Percentiles rank a stretch among this genome's conserved stretches.
Evolutionary conservation across 306 rosid genomes (phyloP).

Genomic region (Pterocarpus macrocarpus): DNA sequence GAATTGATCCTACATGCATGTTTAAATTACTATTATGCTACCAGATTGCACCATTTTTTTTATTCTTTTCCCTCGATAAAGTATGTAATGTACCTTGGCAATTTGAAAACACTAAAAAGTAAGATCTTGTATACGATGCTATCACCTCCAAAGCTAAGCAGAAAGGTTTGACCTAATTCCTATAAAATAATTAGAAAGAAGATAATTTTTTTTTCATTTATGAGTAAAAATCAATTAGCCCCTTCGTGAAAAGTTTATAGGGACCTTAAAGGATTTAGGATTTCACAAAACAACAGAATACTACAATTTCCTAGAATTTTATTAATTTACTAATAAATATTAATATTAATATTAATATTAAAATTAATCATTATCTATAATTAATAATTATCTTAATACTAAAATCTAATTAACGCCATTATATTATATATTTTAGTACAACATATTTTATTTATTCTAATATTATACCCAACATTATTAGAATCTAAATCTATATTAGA

Average conservation of each 20-base stretch:
- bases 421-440: too few species aligned
- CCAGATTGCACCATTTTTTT: background rate
- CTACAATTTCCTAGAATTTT: slow-evolving; percentile 17
- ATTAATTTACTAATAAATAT: too few species aligned
- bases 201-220: slow-evolving; percentile 10
- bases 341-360: too few species aligned
- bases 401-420: too few species aligned
- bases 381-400: too few species aligned
- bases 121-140: slow-evolving; percentile 14
- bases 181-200: slow-evolving; percentile 21
- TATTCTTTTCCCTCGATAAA: slow-evolving; percentile 2
- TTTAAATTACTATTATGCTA: slow-evolving; percentile 26
- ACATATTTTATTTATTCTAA: too few species aligned
- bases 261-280: slow-evolving; percentile 25
- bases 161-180: slow-evolving; percentile 27
- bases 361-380: too few species aligned
- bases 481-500: too few species aligned
- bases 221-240: slow-evolving; percentile 26
- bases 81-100: background rate
- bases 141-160: slow-evolving; percentile 1
- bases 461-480: too few species aligned
- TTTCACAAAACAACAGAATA: slow-evolving; percentile 31
- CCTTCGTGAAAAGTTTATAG: slow-evolving; percentile 21
- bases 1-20: slow-evolving; percentile 26
- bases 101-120: slow-evolving; percentile 18